Conservation (phyloP, 2,329 filamentous ascomycete species). For the Talaromyces marneffei region DNA sequence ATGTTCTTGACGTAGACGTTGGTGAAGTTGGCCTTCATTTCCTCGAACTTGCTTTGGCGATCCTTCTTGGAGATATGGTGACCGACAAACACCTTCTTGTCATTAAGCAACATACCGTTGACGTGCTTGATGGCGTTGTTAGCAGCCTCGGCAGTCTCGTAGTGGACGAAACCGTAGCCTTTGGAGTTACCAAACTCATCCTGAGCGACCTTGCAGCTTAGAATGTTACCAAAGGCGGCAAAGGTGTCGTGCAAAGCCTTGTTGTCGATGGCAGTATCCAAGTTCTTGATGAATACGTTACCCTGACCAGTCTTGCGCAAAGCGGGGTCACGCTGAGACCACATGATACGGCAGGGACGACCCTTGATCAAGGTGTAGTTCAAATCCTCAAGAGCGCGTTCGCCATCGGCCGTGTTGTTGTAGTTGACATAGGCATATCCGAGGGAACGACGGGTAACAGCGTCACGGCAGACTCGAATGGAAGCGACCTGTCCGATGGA, state of each 20-base stretch:
- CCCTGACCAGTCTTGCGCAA: constrained; percentile 98
- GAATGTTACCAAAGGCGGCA: constrained; percentile 96
- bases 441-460: constrained; percentile 95
- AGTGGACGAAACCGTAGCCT: constrained; percentile 98
- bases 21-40: constrained; percentile 99
- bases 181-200: constrained; percentile 96
- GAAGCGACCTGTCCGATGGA: constrained; percentile 98
- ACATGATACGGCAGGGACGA: constrained; percentile 99
- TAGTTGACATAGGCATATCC: constrained; percentile 99
- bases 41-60: constrained; percentile 99
- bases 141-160: constrained; percentile 97
- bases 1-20: constrained; percentile 99
- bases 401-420: constrained; percentile 92
- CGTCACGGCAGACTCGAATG: constrained; percentile 98
- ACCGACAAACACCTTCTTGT: constrained; percentile 99
- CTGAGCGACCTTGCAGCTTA: constrained; percentile 98
- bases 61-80: constrained; percentile 99
- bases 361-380: constrained; percentile 99
- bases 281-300: constrained; percentile 99
- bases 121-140: constrained; percentile 98
- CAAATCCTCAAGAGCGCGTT: constrained; percentile 97
- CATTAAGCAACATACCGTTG: constrained; percentile 98
- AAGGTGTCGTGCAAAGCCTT: constrained; percentile 99
- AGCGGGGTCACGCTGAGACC: constrained; percentile 98
- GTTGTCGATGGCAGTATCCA: constrained; percentile 98